Percentiles rank a stretch among this genome's conserved stretches.
Evolutionary conservation across 345 rosid genomes (phyloP).

Genomic region (Capsella bursapastoris): DNA sequence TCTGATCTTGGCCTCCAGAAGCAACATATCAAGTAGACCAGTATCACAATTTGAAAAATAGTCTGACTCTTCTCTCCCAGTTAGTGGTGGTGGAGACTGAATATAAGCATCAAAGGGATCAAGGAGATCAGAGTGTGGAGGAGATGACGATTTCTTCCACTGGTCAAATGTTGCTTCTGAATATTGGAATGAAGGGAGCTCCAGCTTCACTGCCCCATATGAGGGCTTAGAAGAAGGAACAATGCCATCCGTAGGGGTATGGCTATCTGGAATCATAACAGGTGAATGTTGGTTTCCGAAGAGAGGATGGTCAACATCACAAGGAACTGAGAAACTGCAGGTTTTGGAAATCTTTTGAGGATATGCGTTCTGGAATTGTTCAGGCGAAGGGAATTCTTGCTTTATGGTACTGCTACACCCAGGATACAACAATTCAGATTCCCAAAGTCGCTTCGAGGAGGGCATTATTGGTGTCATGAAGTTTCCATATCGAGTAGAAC

Average conservation of each 20-base stretch:
- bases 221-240: slow-evolving; percentile 82
- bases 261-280: slow-evolving; percentile 65
- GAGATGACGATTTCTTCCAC: slow-evolving; percentile 62
- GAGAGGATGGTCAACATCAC: slow-evolving; percentile 58
- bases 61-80: slow-evolving; percentile 51
- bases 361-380: slow-evolving; percentile 54
- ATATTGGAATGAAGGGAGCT: slow-evolving; percentile 99
- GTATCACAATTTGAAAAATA: slow-evolving; percentile 64
- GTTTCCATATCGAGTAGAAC: slow-evolving; percentile 61
- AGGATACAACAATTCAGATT: slow-evolving; percentile 52
- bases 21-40: slow-evolving; percentile 90
- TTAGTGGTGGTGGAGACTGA: slow-evolving; percentile 72
- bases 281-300: slow-evolving; percentile 53
- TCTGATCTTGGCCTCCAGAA: slow-evolving; percentile 72
- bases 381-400: slow-evolving; percentile 55
- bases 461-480: slow-evolving; percentile 54
- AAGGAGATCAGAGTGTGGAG: slow-evolving; percentile 54
- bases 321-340: slow-evolving; percentile 52
- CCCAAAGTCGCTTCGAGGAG: slow-evolving; percentile 66
- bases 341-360: slow-evolving; percentile 49
- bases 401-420: slow-evolving; percentile 51
- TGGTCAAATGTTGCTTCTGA: slow-evolving; percentile 67
- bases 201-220: slow-evolving; percentile 82
- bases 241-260: slow-evolving; percentile 73
- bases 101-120: slow-evolving; percentile 65